Base-by-base conservation (phyloP, 345 rosid species). In the Linum tenue region DNA sequence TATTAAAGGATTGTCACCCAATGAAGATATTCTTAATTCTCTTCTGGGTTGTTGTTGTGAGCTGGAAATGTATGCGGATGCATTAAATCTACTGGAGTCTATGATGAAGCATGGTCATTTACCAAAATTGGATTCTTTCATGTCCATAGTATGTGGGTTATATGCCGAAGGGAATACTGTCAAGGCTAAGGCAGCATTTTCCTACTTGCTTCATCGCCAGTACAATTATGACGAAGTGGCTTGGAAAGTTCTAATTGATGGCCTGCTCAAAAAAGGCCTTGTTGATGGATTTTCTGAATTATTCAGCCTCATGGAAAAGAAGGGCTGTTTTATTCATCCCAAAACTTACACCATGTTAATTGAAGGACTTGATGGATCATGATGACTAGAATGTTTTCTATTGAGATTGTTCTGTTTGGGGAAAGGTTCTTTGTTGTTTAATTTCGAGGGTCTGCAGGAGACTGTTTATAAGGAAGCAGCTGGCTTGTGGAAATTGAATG, bases 211-310 rank as follows among this genome's bases (percentile, higher is more conserved):
- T 70, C 66, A 6, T 53, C 82, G 82, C 70, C 86, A 84, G 59
- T 89, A 89, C 76, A 79, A 84, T 68, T 50, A 69, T 65, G 96
- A 91, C 69, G 98, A 91, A 74, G 65, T 91, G 63, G 91, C 89
- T 70, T 91, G 96, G 98, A 85, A 84, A 64, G 79, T 91, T 61
- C 79, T 91, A 66, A 64, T 89, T 56, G 96, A 91, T 66, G 98
- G 98, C 48, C 76, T 89, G 2, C 87, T 86, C 48, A 84, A 82
- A 76, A 75, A 74, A 55, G 92, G 90, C 57, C 75, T 72, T 70
- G 71, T 64, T 38, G 85, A 80, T 67, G 72, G 77, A 62, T 87
- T 86, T 73, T 78, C 79, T 65, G 92, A 89, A 72, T 78, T 89
- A 70, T 75, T 87, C 43, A 61, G 64, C 41, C 69, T 84, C 66